Base-by-base conservation (phyloP, 192 early-diverging fungal species). In the Diversispora eburnea region DNA sequence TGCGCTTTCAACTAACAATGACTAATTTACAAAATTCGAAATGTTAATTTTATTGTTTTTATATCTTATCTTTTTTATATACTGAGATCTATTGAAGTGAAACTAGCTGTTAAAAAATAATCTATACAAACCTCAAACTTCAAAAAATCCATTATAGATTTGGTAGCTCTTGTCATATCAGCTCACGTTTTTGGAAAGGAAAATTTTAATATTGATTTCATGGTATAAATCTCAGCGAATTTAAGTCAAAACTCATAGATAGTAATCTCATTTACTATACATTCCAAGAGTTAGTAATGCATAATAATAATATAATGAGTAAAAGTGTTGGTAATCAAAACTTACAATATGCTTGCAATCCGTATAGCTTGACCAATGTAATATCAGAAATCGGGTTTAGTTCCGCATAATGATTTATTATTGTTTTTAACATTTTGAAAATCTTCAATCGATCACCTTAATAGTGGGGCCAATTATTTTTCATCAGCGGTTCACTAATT, bases 371-470 rank as follows among this genome's bases (percentile, higher is more conserved):
- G 12, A 70, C n/a, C 47, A 54, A 56, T 43, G 51, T 45, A 51
- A 55, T 57, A 43, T 70, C 42, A 39, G 54, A 70, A 51, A 10
- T 22, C 48, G 39, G 68, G 41, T n/a, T 54, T 17, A 70, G 52
- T 43, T 55, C 48, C 2, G 68, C 68, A 43, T 56, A 55, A 15
- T 47, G 67, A 42, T 70, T 70, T 43, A 70, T 70, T 69, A 69
- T 33, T 33, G 48, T 55, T 13, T 69, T 69, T 25, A 70, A 43
- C 67, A 70, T 70, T 39, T 43, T 70, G 2, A 10, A 15, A 33
- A 70, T 70, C 68, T 70, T 70, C 54, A 70, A 41, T 15, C 54
- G 54, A 70, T 70, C 67, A 70, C 67, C 67, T 22, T 4, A 55
- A 25, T 46, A 70, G 46, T 55, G 52, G 12, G 49, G 8, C 68